phyloP scores from a whole-genome alignment of 805 yeast species.

The Kluyveromyces starmeri region DNA sequence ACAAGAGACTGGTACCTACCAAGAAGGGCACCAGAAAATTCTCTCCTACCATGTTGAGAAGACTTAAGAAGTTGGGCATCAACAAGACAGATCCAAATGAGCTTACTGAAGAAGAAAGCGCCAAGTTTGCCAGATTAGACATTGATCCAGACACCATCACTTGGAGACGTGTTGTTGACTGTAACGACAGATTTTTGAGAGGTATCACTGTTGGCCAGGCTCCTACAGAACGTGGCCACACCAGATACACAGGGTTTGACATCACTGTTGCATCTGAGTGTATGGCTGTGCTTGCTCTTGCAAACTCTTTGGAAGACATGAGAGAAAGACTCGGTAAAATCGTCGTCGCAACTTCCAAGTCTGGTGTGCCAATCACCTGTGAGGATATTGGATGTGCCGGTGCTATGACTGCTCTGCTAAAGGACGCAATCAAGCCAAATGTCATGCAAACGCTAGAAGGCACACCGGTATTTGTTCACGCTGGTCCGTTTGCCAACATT shows the following conservation, averaged over 20 bases:
- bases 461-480: constrained; percentile 94
- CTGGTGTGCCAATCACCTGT: constrained; percentile 69
- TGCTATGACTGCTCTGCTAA: constrained; percentile 86
- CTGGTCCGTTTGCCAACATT: constrained; percentile 97
- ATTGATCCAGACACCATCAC: constrained; percentile 74
- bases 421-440: constrained; percentile 94
- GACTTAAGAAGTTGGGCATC: constrained; percentile 63
- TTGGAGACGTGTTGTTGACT: constrained; percentile 78
- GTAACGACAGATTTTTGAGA: constrained; percentile 72
- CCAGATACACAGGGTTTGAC: constrained; percentile 71
- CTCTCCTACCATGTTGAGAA: constrained; percentile 56
- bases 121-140: constrained; percentile 58
- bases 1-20: constrained; percentile 65
- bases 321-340: constrained; percentile 67
- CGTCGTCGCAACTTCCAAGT: constrained; percentile 60
- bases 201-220: constrained; percentile 75
- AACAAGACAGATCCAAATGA: constrained; percentile 62
- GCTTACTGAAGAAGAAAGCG: constrained; percentile 59
- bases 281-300: constrained; percentile 76
- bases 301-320: constrained; percentile 61
- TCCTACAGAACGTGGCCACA: constrained; percentile 68
- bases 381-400: constrained; percentile 94
- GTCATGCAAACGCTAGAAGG: constrained; percentile 97
- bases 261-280: constrained; percentile 79
- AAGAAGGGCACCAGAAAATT: constrained; percentile 64